A percentile compares a stretch with the other conserved stretches of the same genome.
Evolutionary conservation across 148 eudicot species (phyloP).

Genomic region (Rhododendron henanense): DNA sequence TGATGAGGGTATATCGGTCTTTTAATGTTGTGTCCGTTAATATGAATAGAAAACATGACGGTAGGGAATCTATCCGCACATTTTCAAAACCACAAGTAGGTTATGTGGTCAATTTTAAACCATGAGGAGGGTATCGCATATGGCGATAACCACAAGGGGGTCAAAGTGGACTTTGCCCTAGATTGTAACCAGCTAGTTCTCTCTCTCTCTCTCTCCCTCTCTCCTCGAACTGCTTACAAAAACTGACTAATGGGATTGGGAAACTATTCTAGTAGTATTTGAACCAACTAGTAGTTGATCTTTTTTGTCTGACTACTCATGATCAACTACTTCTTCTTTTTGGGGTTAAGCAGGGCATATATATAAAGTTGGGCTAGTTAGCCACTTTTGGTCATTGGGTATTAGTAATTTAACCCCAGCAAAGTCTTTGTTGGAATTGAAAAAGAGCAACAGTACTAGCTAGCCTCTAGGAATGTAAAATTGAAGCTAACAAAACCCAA

Average conservation of each 20-base stretch:
- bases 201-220: not conserved
- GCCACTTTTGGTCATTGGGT: not conserved
- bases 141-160: no score
- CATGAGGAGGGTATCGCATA: no score
- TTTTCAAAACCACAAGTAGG: no score
- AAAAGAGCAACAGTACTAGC: not conserved
- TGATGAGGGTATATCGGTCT: no score
- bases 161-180: not conserved
- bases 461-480: not conserved
- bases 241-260: not conserved
- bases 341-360: not conserved
- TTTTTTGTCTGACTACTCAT: not conserved
- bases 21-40: no score
- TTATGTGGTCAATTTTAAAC: no score
- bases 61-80: no score
- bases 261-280: not conserved
- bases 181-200: conserved; percentile 6
- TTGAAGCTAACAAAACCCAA: no score
- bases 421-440: not conserved
- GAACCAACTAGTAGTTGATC: not conserved
- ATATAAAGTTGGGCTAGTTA: not conserved
- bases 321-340: not conserved
- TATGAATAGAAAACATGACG: no score
- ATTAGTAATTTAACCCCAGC: not conserved
- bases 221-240: conserved; percentile 7